Evolutionary conservation across 2,329 filamentous ascomycete genomes (phyloP).

Genomic region (Chaetothyriales sp.): DNA sequence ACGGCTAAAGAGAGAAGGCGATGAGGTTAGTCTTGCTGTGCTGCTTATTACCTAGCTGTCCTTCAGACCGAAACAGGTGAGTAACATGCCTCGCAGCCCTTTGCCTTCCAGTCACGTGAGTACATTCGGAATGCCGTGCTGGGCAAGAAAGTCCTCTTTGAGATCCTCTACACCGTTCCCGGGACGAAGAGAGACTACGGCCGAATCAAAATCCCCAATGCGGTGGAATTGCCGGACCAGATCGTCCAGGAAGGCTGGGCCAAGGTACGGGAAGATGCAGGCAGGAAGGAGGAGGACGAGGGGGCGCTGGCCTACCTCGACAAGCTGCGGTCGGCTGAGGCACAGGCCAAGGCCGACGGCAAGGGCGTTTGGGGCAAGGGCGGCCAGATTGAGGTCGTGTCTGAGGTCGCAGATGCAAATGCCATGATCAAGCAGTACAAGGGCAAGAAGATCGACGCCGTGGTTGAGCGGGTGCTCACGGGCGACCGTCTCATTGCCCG

Average conservation of each 20-base stretch:
- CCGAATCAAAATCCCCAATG: constrained; percentile 60
- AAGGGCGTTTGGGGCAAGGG: constrained; percentile 68
- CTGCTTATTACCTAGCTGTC: constrained; percentile 1
- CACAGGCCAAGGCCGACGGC: constrained; percentile 59
- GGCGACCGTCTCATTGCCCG: constrained; percentile 82
- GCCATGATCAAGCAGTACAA: constrained; percentile 70
- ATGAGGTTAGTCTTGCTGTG: constrained; percentile 46
- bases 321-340: constrained; percentile 62
- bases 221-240: constrained; percentile 64
- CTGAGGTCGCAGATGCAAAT: constrained; percentile 66
- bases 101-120: constrained; percentile 88
- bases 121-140: constrained; percentile 72
- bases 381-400: constrained; percentile 57
- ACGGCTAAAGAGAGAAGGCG: constrained; percentile 71
- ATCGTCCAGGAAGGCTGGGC: constrained; percentile 80
- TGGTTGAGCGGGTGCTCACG: constrained; percentile 82
- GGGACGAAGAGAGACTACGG: constrained; percentile 65
- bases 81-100: constrained; percentile 38
- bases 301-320: constrained; percentile 58
- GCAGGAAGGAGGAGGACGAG: constrained; percentile 75
- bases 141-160: constrained; percentile 76
- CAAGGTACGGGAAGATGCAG: constrained; percentile 87
- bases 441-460: constrained; percentile 66
- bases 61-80: constrained; percentile 4
- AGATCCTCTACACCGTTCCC: constrained; percentile 75